A percentile compares a stretch with the other conserved stretches of the same genome.
Evolutionary conservation across 352 stramenopile genomes (phyloP).

Genomic region (Pythium aphanidermatum): DNA sequence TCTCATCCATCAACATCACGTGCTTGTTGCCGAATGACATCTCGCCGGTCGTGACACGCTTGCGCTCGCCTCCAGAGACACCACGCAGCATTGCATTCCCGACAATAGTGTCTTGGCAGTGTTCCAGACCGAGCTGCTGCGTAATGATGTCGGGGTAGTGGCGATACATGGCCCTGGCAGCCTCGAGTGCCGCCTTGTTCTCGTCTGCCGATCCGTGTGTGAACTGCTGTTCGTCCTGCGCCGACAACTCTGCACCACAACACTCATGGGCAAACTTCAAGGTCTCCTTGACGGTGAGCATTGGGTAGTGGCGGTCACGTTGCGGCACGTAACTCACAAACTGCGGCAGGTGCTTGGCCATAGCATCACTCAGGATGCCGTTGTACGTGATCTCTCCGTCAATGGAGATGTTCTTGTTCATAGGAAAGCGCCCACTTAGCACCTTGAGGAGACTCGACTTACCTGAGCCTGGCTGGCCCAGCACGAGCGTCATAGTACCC

Average conservation of each 20-base stretch:
- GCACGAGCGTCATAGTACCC: slow-evolving; percentile 11
- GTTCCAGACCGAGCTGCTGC: slow-evolving; percentile 19
- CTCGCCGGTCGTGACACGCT: slow-evolving; percentile 2
- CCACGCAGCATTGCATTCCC: slow-evolving; percentile 24
- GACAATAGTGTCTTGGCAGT: no score
- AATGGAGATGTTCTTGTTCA: slow-evolving; percentile 7
- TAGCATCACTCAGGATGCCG: neutral
- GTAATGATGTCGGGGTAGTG: slow-evolving; percentile 27
- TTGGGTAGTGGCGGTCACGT: slow-evolving; percentile 20
- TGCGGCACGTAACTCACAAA: slow-evolving; percentile 12
- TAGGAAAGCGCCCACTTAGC: no score
- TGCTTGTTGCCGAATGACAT: slow-evolving; percentile 20
- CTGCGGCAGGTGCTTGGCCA: slow-evolving; percentile 11
- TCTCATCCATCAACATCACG: slow-evolving; percentile 51
- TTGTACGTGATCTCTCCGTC: slow-evolving; percentile 13
- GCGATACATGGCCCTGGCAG: slow-evolving; percentile 1
- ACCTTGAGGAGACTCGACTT: no score
- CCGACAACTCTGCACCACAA: slow-evolving; percentile 14
- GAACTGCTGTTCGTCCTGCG: neutral
- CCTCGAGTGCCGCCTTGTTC: slow-evolving; percentile 13
- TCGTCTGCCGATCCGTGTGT: slow-evolving; percentile 5
- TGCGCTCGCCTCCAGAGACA: slow-evolving; percentile 23
- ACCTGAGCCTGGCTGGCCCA: slow-evolving; percentile 1
- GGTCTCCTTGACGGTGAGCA: slow-evolving; percentile 19
- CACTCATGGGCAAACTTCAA: slow-evolving; percentile 24